A percentile compares a stretch with the other conserved stretches of the same genome.
phyloP scores from a whole-genome alignment of 2,329 filamentous ascomycete species.

The Phyllosticta paracitricarpa region DNA sequence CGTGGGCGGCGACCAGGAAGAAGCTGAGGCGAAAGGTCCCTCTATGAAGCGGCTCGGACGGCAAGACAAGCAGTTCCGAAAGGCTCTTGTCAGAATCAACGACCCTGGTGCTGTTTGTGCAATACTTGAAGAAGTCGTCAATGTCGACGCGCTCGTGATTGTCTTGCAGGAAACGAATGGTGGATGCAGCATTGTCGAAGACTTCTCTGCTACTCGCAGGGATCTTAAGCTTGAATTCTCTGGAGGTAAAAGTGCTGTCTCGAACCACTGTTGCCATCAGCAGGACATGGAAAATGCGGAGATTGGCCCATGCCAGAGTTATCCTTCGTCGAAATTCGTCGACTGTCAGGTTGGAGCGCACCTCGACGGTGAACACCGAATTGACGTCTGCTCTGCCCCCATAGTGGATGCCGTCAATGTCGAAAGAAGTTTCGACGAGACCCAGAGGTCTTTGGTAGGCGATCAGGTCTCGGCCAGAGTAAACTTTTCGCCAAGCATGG shows the following conservation, averaged over 20 bases:
- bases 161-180: constrained; percentile 31
- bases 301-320: constrained; percentile 29
- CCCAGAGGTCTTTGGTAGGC: constrained; percentile 31
- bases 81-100: constrained; percentile 28
- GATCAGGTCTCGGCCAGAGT: constrained; percentile 12
- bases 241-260: constrained; percentile 12
- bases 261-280: constrained; percentile 25
- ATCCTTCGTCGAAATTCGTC: constrained; percentile 26
- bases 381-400: constrained; percentile 38
- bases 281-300: constrained; percentile 30
- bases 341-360: constrained; percentile 22
- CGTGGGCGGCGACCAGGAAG: constrained; percentile 32
- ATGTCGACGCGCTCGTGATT: constrained; percentile 24
- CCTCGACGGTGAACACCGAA: constrained; percentile 26
- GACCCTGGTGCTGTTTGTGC: constrained; percentile 30
- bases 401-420: constrained; percentile 33
- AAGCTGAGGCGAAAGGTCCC: constrained; percentile 25
- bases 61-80: constrained; percentile 32
- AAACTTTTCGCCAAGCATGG: constrained; percentile 26
- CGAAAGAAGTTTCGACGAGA: constrained; percentile 35
- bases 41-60: constrained; percentile 15
- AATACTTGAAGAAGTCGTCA: constrained; percentile 32
- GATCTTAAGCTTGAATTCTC: constrained; percentile 27
- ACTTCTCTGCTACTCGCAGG: constrained; percentile 20
- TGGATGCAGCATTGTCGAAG: constrained; percentile 19